These are phyloP conservation scores for Fusarium duplospermum DNA, from an alignment of 2,329 filamentous ascomycete genomes.

Conservation along the genomic window DNA sequence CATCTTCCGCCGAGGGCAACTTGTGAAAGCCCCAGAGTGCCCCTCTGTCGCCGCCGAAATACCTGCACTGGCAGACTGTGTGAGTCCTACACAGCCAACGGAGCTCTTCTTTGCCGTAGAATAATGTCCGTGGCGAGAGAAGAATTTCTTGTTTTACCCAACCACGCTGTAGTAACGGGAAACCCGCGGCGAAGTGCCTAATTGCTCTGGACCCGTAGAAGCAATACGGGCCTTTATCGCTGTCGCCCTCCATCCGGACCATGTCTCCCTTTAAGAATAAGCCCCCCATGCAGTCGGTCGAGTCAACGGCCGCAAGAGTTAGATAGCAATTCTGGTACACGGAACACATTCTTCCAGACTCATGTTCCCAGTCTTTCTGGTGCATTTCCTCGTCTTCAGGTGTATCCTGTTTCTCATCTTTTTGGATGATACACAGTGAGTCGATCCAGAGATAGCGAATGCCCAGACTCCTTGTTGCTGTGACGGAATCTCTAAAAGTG, in stretches of 20 bases:
- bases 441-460: background rate
- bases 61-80: background rate
- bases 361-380: background rate
- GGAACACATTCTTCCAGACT: background rate
- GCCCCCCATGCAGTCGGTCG: background rate
- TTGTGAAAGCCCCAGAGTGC: background rate
- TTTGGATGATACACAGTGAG: background rate
- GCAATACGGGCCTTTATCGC: background rate
- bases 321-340: background rate
- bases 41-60: background rate
- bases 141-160: background rate
- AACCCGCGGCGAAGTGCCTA: accelerated
- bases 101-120: background rate
- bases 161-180: background rate
- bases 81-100: background rate
- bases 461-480: background rate
- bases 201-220: background rate
- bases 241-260: background rate
- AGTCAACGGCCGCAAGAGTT: background rate
- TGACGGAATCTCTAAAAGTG: background rate
- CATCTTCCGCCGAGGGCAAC: background rate
- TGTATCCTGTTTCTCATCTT: background rate
- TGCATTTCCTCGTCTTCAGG: background rate
- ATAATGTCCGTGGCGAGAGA: background rate
- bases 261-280: background rate